Evolutionary conservation across 306 rosid genomes (phyloP).

Genomic region (Luffa acutangula): DNA sequence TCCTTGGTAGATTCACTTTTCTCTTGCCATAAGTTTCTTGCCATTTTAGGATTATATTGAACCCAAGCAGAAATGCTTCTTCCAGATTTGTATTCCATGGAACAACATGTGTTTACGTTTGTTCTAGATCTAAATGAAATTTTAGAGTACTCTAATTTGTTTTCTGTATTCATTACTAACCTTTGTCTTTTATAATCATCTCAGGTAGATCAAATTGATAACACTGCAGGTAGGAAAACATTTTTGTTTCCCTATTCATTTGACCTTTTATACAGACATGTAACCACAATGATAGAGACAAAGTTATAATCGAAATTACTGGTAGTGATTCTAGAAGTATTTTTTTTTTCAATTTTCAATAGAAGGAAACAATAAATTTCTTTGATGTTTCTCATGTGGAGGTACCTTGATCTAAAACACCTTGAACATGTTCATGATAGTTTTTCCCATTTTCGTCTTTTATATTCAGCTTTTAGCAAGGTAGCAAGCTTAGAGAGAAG

Average conservation of each 20-base stretch:
- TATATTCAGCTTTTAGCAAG: conserved; percentile 88
- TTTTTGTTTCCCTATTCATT: not conserved
- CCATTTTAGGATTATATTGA: too few relatives aligned
- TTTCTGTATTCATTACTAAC: not conserved
- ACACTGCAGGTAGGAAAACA: conserved; percentile 46
- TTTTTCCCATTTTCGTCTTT: conserved; percentile 12
- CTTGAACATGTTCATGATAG: conserved; percentile 10
- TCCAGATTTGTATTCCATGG: conserved; percentile 87
- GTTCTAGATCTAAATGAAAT: conserved; percentile 95
- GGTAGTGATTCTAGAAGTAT: too few relatives aligned
- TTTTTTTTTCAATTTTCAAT: too few relatives aligned
- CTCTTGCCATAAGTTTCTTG: too few relatives aligned
- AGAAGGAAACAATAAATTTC: not conserved
- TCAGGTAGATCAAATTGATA: conserved; percentile 49
- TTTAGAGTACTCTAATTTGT: conserved; percentile 54
- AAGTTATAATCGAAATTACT: too few relatives aligned
- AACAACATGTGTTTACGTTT: conserved; percentile 74
- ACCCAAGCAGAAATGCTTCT: conserved; percentile 86
- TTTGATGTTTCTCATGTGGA: not conserved
- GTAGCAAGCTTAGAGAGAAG: conserved; percentile 99
- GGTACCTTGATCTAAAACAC: not conserved
- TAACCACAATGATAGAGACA: too few relatives aligned
- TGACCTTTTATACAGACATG: too few relatives aligned
- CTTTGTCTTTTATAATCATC: conserved; percentile 20
- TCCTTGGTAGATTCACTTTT: not conserved